phyloP scores from a whole-genome alignment of 208 protist species.

The Trypanosoma brucei region DNA sequence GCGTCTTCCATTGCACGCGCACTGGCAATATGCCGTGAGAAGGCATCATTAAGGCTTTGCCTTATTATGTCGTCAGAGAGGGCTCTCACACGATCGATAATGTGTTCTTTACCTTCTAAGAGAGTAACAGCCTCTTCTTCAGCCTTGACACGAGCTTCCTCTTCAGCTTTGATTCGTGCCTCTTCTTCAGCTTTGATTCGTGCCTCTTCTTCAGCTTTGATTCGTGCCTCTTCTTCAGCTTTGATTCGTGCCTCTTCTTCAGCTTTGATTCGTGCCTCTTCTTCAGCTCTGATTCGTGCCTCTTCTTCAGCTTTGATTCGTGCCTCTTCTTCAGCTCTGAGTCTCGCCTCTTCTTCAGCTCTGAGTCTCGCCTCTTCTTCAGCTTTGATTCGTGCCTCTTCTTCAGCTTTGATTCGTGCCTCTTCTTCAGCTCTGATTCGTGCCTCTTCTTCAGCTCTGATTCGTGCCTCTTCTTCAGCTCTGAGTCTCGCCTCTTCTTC shows the following conservation, averaged over 20 bases:
- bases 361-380: conserved; percentile 9
- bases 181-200: conserved; percentile 1
- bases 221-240: conserved; percentile 11
- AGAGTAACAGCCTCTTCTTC: conserved; percentile 3
- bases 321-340: background rate
- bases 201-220: conserved; percentile 8
- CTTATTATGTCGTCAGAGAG: no score
- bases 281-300: conserved; percentile 7
- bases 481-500: conserved; percentile 9
- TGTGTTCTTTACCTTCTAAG: no score
- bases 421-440: conserved; percentile 13
- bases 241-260: conserved; percentile 1
- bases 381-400: conserved; percentile 1
- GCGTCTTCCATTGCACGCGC: background rate
- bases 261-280: conserved; percentile 1
- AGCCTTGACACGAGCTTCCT: conserved; percentile 9
- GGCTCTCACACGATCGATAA: no score
- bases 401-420: conserved; percentile 4
- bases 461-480: conserved; percentile 5
- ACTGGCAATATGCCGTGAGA: no score
- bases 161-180: conserved; percentile 14
- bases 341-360: conserved; percentile 5
- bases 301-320: background rate
- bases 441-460: conserved; percentile 5
- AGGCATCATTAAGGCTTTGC: no score